These are phyloP conservation scores for Agrocybe chaxingu DNA, from an alignment of 768 basidiomycete genomes.

Conservation along the genomic window DNA sequence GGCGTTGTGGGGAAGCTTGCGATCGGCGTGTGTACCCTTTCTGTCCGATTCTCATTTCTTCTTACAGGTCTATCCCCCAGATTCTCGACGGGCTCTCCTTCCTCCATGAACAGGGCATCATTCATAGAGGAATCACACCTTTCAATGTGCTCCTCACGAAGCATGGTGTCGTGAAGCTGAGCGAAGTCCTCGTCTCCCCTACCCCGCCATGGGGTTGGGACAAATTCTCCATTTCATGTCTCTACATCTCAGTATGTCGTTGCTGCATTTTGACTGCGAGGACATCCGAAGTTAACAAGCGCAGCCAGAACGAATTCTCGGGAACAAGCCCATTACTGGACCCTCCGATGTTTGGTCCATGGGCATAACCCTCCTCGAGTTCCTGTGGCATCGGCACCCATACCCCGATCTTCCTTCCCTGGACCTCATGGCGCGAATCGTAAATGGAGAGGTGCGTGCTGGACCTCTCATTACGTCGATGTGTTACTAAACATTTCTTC, in stretches of 20 bases:
- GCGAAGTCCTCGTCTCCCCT: background rate
- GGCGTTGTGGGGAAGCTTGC: no score
- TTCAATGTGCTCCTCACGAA: conserved; percentile 9
- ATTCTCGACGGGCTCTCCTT: conserved; percentile 10
- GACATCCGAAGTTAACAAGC: background rate
- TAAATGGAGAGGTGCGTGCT: conserved; percentile 5
- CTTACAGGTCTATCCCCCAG: background rate
- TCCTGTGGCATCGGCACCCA: conserved; percentile 8
- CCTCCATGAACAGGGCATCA: conserved; percentile 7
- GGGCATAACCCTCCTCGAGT: conserved; percentile 13
- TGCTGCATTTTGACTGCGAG: background rate
- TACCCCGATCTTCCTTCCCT: conserved; percentile 5
- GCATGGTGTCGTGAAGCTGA: conserved; percentile 11
- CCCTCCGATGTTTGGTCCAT: conserved; percentile 12
- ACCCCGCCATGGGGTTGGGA: background rate
- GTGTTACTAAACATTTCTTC: no score
- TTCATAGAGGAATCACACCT: conserved; percentile 11
- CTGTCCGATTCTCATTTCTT: no score
- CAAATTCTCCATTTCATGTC: background rate
- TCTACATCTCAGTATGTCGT: background rate
- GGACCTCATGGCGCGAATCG: conserved; percentile 11
- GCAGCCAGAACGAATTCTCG: conserved; percentile 9
- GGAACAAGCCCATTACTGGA: background rate
- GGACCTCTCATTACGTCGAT: no score
- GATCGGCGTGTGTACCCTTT: no score